phyloP scores from a whole-genome alignment of 768 basidiomycete species.

The Mycena indigotica region DNA sequence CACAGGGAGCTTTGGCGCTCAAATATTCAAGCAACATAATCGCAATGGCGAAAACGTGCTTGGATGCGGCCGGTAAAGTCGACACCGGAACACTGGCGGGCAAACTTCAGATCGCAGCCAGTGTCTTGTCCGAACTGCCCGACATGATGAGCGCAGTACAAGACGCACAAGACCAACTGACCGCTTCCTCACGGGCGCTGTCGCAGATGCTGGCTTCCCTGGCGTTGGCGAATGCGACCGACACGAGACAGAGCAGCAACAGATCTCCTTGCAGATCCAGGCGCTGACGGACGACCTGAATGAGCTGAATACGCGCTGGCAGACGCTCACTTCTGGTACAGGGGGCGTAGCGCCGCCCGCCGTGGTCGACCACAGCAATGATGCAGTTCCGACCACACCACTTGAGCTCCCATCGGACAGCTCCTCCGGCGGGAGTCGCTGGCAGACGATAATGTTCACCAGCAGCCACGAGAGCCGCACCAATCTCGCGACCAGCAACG shows the following conservation, averaged over 20 bases:
- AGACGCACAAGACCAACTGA: conserved; percentile 11
- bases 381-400: background rate
- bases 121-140: background rate
- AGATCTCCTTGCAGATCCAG: conserved; percentile 19
- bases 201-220: conserved; percentile 19
- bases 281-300: conserved; percentile 21
- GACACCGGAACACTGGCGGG: background rate
- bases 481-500: no score
- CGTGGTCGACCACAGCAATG: background rate
- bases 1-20: conserved; percentile 22
- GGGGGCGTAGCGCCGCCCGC: background rate
- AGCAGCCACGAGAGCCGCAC: no score
- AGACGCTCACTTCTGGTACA: conserved; percentile 11
- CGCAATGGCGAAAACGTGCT: conserved; percentile 26
- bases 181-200: conserved; percentile 22
- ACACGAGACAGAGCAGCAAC: conserved; percentile 22
- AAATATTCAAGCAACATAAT: conserved; percentile 27
- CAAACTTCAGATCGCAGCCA: background rate
- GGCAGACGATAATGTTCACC: conserved; percentile 25
- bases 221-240: conserved; percentile 25
- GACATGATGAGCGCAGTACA: conserved; percentile 1
- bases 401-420: conserved; percentile 10
- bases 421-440: conserved; percentile 28
- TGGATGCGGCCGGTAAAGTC: conserved; percentile 18
- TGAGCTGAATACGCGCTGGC: conserved; percentile 22